These are phyloP conservation scores for Eimeria falciformis DNA, from an alignment of 169 alveolate genomes.

Conservation along the genomic window DNA sequence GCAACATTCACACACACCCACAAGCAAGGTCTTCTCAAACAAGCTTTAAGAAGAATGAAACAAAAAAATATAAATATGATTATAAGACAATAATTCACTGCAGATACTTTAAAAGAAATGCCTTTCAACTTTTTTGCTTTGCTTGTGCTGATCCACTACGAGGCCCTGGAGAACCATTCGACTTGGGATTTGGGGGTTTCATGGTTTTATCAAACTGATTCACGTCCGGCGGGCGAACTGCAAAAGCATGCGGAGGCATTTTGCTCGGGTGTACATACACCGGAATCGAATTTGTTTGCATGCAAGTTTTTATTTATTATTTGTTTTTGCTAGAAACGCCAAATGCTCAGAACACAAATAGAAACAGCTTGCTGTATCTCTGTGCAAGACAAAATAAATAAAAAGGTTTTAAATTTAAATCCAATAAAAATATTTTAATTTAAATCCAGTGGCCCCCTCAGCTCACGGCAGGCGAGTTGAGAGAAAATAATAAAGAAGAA, in stretches of 20 bases:
- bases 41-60: no score
- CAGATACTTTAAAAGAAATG: not conserved
- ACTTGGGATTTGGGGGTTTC: not conserved
- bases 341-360: no score
- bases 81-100: not conserved
- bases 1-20: no score
- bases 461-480: conserved; percentile 62
- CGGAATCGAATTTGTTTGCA: no score
- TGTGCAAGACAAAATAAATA: no score
- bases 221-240: conserved; percentile 19
- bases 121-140: not conserved
- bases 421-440: no score
- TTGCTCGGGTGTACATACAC: no score
- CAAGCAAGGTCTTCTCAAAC: no score
- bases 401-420: no score
- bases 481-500: conserved; percentile 39
- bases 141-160: no score
- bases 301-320: not conserved
- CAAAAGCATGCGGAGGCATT: not conserved
- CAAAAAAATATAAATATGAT: not conserved
- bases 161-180: not conserved
- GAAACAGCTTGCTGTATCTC: not conserved
- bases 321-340: not conserved
- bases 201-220: conserved; percentile 33
- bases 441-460: no score